Evolutionary conservation across 345 rosid species (phyloP).

Genomic region (Viola odorata): DNA sequence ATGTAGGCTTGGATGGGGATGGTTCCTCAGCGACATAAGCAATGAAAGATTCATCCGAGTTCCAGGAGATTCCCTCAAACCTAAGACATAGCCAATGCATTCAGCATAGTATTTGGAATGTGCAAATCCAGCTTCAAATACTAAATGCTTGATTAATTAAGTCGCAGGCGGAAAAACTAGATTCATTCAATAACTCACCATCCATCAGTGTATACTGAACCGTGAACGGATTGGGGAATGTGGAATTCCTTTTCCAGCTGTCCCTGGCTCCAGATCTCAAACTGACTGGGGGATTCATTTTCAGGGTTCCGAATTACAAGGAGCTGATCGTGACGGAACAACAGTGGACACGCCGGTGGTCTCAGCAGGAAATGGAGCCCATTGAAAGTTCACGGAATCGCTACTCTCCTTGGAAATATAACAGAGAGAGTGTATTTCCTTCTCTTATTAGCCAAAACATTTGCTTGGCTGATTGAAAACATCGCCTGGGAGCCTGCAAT

Average conservation of each 20-base stretch:
- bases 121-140: neutral
- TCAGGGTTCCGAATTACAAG: conserved; percentile 72
- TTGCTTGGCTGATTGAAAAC: conserved; percentile 74
- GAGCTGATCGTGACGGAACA: conserved; percentile 79
- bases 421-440: conserved; percentile 52
- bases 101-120: neutral
- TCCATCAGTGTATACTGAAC: conserved; percentile 75
- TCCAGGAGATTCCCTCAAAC: conserved; percentile 99
- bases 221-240: conserved; percentile 72
- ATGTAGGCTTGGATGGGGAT: conserved; percentile 54
- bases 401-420: conserved; percentile 40
- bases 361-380: conserved; percentile 88
- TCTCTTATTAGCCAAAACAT: conserved; percentile 72
- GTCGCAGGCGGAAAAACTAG: too few species aligned
- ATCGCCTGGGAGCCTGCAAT: conserved; percentile 55
- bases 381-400: conserved; percentile 42
- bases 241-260: conserved; percentile 78
- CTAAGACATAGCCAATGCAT: conserved; percentile 24
- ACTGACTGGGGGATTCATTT: conserved; percentile 65
- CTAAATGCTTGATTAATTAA: neutral
- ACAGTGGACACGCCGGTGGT: conserved; percentile 59
- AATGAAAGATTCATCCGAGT: conserved; percentile 60
- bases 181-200: conserved; percentile 41
- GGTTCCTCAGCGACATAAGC: conserved; percentile 89
- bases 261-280: conserved; percentile 79